Percentiles rank a stretch among this genome's conserved stretches.
Evolutionary conservation across 129 eudicot species (phyloP).

Genomic region (Saussurea involucrata): DNA sequence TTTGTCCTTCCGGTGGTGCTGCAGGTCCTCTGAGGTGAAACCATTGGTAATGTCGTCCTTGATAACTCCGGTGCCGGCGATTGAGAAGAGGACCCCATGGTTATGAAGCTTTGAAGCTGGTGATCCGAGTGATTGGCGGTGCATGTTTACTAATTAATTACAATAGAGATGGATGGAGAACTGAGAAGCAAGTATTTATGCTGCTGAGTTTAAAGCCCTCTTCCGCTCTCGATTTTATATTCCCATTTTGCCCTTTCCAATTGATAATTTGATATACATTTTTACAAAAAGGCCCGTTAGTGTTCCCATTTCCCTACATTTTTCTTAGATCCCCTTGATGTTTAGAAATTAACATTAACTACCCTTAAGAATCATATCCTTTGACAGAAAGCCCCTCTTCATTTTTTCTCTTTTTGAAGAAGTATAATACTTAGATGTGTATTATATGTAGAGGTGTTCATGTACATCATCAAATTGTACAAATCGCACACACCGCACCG

Average conservation of each 20-base stretch:
- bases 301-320: background rate
- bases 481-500: too few relatives aligned
- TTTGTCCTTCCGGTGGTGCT: constrained; percentile 17
- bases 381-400: background rate
- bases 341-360: background rate
- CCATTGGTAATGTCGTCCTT: constrained; percentile 6
- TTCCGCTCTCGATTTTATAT: background rate
- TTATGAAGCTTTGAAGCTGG: constrained; percentile 34
- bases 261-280: background rate
- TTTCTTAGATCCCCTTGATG: background rate
- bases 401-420: too few relatives aligned
- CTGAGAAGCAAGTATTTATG: background rate
- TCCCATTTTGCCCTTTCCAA: constrained; percentile 8
- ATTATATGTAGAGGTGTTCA: too few relatives aligned
- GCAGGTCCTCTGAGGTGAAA: constrained; percentile 16
- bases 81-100: constrained; percentile 12
- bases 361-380: background rate
- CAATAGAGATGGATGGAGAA: background rate
- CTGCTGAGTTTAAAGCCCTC: constrained; percentile 6
- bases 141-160: constrained; percentile 25
- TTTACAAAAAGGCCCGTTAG: constrained; percentile 5
- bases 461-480: too few relatives aligned
- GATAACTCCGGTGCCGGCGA: constrained; percentile 26
- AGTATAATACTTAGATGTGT: too few relatives aligned
- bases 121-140: constrained; percentile 46